phyloP scores from a whole-genome alignment of 257 asterid genomes.

The Haberlea rhodopensis region DNA sequence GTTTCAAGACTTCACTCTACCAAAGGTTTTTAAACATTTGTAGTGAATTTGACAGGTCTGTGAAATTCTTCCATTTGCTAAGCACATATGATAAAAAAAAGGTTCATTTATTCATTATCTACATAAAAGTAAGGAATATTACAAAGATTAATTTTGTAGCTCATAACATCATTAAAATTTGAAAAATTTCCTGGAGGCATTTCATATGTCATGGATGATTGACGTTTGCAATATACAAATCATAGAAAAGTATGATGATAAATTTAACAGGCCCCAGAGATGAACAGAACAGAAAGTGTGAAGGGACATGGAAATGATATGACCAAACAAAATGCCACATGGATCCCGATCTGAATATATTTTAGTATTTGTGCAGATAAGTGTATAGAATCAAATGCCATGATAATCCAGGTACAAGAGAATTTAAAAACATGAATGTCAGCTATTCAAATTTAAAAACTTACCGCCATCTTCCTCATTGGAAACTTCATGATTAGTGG shows the following conservation, averaged over 20 bases:
- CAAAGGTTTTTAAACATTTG: not conserved
- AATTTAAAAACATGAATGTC: not conserved
- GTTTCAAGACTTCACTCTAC: not conserved
- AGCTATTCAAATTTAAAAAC: slow-evolving; percentile 11
- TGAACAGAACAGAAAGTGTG: slow-evolving; percentile 6
- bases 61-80: no score
- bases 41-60: no score
- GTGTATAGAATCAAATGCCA: not conserved
- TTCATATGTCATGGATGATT: no score
- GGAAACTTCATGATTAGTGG: slow-evolving; percentile 33
- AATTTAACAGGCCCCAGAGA: slow-evolving; percentile 1
- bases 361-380: slow-evolving; percentile 17
- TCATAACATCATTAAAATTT: no score
- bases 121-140: no score
- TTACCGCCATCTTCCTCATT: slow-evolving; percentile 54
- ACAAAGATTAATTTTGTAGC: no score
- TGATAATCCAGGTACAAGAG: not conserved
- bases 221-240: no score
- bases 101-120: no score
- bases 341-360: slow-evolving; percentile 3
- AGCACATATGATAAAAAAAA: no score
- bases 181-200: no score
- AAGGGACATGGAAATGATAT: slow-evolving; percentile 9
- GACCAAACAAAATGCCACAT: slow-evolving; percentile 2
- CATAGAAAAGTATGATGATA: not conserved